Base-by-base conservation (phyloP, 306 rosid species). In the Vicia faba region DNA sequence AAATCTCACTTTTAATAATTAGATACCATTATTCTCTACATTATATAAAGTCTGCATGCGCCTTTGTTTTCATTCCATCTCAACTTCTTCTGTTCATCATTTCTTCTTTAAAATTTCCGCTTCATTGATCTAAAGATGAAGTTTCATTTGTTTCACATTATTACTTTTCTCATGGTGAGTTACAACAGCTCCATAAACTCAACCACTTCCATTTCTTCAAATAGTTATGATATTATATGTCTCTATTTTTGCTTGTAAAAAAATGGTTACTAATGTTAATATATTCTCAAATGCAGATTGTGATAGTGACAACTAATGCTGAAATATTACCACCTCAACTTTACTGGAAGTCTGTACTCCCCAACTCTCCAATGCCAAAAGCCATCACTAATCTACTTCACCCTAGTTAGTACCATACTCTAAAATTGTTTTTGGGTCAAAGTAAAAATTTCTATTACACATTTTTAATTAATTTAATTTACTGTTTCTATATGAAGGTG, bases 291-390 rank as follows among this genome's bases (percentile, higher is more conserved):
- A 20, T 51, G 58, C 25, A 51, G 58, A 14, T 51, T 20, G 15
- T 51, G 58, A 29, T 23, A 4, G 3, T 20, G 58, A n/a, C 1
- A 51, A 19, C 58, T 20, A 51, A 51, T 51, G 58, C 3, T 51
- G 33, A n/a, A 20, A 20, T 5, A 19, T 4, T 51, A 11, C 58
- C 58, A 4, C 58, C 58, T 51, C 58, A 51, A 51, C n/a, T 51
- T 11, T 51, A 20, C 13, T 51, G 58, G 58, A 51, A 51, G 12
- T 51, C 31, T 29, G 20, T 51, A 29, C 58, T 51, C 10, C 58
- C 58, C 58, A 51, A 5, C 58, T 1, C 58, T 51, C n/a, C 58
- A 51, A 51, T 51, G 58, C 58, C 58, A 20, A 51, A 20, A 51
- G 58, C 58, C 29, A 51, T 51, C 31, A 20, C 58, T 51, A 20